These are phyloP conservation scores for Pterulicium gracile DNA, from an alignment of 1,284 basidiomycete species.

Conservation along the genomic window DNA sequence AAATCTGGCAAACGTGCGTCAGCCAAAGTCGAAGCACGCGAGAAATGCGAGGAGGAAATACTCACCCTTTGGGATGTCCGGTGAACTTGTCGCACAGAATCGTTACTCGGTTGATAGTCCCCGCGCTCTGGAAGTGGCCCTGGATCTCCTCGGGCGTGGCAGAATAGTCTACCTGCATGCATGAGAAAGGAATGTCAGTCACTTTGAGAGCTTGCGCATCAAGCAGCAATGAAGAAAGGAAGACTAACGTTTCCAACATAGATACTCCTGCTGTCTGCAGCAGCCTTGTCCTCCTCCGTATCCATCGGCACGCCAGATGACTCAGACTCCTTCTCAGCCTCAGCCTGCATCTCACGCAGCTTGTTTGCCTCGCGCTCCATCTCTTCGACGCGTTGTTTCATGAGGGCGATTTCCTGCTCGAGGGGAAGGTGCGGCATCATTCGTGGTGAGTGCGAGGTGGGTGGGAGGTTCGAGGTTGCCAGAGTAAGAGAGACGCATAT, in stretches of 20 bases:
- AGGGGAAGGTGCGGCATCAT: neutral
- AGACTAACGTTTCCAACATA: slow-evolving; percentile 92
- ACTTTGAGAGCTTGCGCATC: slow-evolving; percentile 7
- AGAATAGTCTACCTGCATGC: slow-evolving; percentile 85
- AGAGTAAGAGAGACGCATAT: neutral
- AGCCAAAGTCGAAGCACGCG: slow-evolving; percentile 5
- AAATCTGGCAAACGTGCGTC: slow-evolving; percentile 44
- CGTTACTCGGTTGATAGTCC: slow-evolving; percentile 97
- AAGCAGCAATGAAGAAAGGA: slow-evolving; percentile 8
- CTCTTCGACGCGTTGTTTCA: slow-evolving; percentile 90
- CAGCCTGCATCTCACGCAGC: slow-evolving; percentile 83
- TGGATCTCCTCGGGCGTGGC: slow-evolving; percentile 99
- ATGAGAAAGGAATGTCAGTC: slow-evolving; percentile 4
- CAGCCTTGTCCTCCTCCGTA: slow-evolving; percentile 66
- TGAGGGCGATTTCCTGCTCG: slow-evolving; percentile 66
- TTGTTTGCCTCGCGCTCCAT: slow-evolving; percentile 90
- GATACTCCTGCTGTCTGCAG: slow-evolving; percentile 81
- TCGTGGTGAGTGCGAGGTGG: neutral
- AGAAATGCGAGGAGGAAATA: slow-evolving; percentile 10
- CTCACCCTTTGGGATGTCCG: slow-evolving; percentile 96
- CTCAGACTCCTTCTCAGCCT: slow-evolving; percentile 54
- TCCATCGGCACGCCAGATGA: slow-evolving; percentile 44
- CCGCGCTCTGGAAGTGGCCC: slow-evolving; percentile 94
- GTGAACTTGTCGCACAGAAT: slow-evolving; percentile 99
- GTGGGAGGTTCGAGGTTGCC: neutral